Percentiles rank a stretch among this genome's conserved stretches.
Conservation (phyloP, 805 yeast species). For the Geotrichum ghanense region DNA sequence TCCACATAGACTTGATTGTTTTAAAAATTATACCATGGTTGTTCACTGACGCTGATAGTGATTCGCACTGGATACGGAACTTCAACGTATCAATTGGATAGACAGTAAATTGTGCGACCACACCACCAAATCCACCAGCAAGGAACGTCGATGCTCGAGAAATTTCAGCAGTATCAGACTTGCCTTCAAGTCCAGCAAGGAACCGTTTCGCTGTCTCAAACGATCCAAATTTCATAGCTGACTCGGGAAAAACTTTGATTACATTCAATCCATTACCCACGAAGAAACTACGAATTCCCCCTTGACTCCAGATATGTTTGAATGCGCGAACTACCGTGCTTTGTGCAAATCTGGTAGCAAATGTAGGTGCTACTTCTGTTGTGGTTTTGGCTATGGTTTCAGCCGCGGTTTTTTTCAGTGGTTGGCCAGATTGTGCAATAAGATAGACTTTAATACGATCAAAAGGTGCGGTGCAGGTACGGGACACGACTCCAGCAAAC, state of each 20-base stretch:
- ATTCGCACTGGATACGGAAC: conserved; percentile 87
- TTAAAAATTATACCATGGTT: conserved; percentile 50
- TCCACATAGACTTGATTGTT: conserved; percentile 70
- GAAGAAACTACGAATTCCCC: conserved; percentile 79
- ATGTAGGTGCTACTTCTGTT: neutral
- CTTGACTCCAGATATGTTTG: conserved; percentile 69
- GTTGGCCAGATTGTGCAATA: conserved; percentile 62
- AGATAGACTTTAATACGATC: conserved; percentile 89
- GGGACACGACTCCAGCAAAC: conserved; percentile 84
- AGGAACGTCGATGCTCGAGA: conserved; percentile 72
- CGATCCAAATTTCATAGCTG: conserved; percentile 94
- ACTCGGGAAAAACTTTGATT: conserved; percentile 91
- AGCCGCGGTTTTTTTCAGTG: conserved; percentile 8
- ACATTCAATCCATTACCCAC: conserved; percentile 93
- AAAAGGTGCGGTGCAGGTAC: conserved; percentile 95
- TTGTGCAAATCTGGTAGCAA: conserved; percentile 38
- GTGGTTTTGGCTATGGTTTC: conserved; percentile 5
- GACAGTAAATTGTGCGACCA: conserved; percentile 80
- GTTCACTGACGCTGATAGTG: conserved; percentile 47
- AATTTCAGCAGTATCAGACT: conserved; percentile 52
- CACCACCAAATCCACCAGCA: conserved; percentile 96
- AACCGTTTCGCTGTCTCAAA: conserved; percentile 78
- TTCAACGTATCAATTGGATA: conserved; percentile 94
- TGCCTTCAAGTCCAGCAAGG: conserved; percentile 67
- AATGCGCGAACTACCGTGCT: conserved; percentile 79